phyloP scores from a whole-genome alignment of 768 basidiomycete genomes.

The Tylopilus vinaceipallidus region DNA sequence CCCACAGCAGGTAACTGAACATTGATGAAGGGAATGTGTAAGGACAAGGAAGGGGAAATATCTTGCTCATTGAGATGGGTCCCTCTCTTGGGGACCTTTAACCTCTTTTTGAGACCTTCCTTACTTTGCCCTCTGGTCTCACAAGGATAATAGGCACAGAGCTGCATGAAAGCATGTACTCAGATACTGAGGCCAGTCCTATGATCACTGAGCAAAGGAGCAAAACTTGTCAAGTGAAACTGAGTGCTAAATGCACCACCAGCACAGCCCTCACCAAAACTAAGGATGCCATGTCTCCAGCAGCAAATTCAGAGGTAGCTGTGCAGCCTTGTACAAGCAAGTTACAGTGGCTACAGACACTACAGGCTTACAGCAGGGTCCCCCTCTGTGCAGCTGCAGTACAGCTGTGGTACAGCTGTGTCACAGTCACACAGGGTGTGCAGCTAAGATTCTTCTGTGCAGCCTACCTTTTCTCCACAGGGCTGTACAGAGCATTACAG shows the following conservation, averaged over 20 bases:
- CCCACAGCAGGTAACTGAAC: not conserved
- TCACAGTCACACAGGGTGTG: too few relatives aligned
- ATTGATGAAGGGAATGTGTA: not conserved
- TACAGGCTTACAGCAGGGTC: too few relatives aligned
- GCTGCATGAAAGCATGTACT: conserved; percentile 85
- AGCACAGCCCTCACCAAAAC: conserved; percentile 37
- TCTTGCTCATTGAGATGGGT: conserved; percentile 69
- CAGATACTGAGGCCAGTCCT: conserved; percentile 61
- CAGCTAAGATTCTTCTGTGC: too few relatives aligned
- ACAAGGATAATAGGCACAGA: conserved; percentile 97
- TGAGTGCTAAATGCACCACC: conserved; percentile 26
- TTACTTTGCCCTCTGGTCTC: conserved; percentile 82
- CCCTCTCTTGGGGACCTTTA: conserved; percentile 86
- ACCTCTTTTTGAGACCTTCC: conserved; percentile 80
- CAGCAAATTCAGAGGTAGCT: conserved; percentile 93
- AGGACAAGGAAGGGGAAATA: not conserved
- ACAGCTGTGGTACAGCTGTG: too few relatives aligned
- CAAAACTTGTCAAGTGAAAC: not conserved
- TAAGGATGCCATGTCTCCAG: conserved; percentile 45
- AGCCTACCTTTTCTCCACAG: too few relatives aligned
- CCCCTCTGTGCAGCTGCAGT: too few relatives aligned
- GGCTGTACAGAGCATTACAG: too few relatives aligned
- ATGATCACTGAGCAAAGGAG: conserved; percentile 17
- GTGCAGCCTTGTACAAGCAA: conserved; percentile 84
- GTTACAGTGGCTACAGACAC: too few relatives aligned